Base-by-base conservation (phyloP, 805 yeast species). In the Wickerhamiella occidentalis region DNA sequence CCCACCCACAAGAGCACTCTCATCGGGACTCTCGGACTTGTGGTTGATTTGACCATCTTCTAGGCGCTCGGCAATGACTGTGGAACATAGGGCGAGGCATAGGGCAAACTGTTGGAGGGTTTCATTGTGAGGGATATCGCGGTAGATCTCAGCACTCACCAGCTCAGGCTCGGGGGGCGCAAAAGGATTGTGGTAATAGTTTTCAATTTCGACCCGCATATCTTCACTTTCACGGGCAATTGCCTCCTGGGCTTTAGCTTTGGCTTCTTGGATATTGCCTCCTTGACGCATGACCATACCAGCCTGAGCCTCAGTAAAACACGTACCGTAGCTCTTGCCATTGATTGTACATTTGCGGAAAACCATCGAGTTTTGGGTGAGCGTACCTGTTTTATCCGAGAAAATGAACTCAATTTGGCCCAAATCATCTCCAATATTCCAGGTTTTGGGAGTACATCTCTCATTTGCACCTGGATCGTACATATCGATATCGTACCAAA, bases 11-110 rank as follows among this genome's bases (percentile, higher is more conserved):
- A 83, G 69, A 0, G 92, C 88, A 38, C 81, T 78, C 62, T 83
- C 94, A 66, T 83, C 94, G 0, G 94, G 94, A 7, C 87, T 80
- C 60, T 83, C 88, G 1, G 90, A 88, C 57, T 82, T 80, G 65
- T 77, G 80, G 25, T 71, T 70, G 38, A 78, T 61, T 29, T 64
- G 59, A 7, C 61, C 61, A n/a, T 60, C 56, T 11, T 60, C 64
- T 2, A 60, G 61, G 43, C 67, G 68, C 7, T 80, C 86, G 11
- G 86, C 78, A 35, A 82, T 75, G 3, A 80, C 92, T 3, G 86
- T 77, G 58, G 83, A 88, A 57, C 92, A 83, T 19, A 83, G 66
- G 0, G 88, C 83, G 42, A 83, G 66, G 0, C 81, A 78, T 25
- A 73, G 61, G 76, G 81, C 76, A 58, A 83, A 83, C 41, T 68